Evolutionary conservation across 495 filamentous ascomycete species (phyloP), one percentile per base, ranked within the genome.

Genomic region (Xylaria sp.): DNA sequence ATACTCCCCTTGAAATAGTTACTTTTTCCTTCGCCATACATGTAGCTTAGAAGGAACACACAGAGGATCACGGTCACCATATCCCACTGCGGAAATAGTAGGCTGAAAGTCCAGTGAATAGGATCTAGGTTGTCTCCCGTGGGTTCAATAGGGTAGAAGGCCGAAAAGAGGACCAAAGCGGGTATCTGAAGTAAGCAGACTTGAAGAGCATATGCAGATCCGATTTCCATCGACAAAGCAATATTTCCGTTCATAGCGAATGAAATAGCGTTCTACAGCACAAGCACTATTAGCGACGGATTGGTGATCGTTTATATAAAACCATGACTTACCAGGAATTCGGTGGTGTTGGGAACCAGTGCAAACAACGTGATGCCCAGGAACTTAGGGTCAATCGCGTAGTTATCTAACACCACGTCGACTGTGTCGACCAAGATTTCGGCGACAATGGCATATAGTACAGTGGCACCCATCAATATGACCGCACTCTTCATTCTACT

Each of bases 231-330:
- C 52, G 93, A 97, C 33, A 99, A 86, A 0, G 96, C 96, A 77
- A 99, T 98, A 81, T 99, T 99, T n/a, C 96, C 96, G 75, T 99
- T 98, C 97, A 99, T 99, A 53, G 96, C 96, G 80, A 99, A 99
- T 3, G 94, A 97, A 68, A 99, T 98, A 77, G 97, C 96, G 78
- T 99, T 99, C 93, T 96, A 76, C 58, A 63, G 62, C 58, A 11
- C 53, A 68, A 24, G 29, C 1, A n/a, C n/a, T 15, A 63, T 63
- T 61, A 44, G 59, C 65, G 58, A 33, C 40, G 52, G 21, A 70
- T 53, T 17, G 8, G 17, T 11, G 52, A 41, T 46, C 14, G 53
- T 31, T 29, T 24, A 53, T 33, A 8, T 26, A n/a, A 59, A 50
- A 44, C 19, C 31, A 35, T 46, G 52, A 66, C 90, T 81, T 88